phyloP scores from a whole-genome alignment of 2,329 filamentous ascomycete genomes.

The Colletotrichum coccodes region DNA sequence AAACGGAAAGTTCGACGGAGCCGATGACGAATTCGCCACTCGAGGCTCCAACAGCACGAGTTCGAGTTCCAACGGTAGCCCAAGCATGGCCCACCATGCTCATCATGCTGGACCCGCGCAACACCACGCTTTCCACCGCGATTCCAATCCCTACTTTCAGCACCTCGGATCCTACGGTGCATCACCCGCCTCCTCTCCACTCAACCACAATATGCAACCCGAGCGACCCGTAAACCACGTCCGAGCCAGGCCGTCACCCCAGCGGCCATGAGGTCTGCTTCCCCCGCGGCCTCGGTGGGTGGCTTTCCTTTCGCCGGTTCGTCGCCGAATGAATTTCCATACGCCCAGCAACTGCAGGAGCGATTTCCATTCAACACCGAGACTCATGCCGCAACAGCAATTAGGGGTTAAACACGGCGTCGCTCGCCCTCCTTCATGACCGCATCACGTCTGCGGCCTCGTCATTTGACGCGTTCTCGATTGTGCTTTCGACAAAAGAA shows the following conservation, averaged over 20 bases:
- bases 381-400: constrained; percentile 61
- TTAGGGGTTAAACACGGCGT: constrained; percentile 45
- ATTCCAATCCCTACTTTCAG: constrained; percentile 29
- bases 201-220: constrained; percentile 37
- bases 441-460: neutral
- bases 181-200: constrained; percentile 47
- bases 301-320: constrained; percentile 60
- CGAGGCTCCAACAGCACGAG: constrained; percentile 47
- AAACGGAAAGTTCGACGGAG: constrained; percentile 55
- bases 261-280: constrained; percentile 49
- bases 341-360: constrained; percentile 53
- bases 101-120: constrained; percentile 49
- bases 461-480: constrained; percentile 32
- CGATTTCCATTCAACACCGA: constrained; percentile 60
- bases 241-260: constrained; percentile 43
- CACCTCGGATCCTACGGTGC: constrained; percentile 42
- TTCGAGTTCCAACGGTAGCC: constrained; percentile 50
- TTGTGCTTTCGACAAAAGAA: constrained; percentile 22
- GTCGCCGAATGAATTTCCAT: constrained; percentile 52
- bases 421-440: neutral
- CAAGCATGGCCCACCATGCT: constrained; percentile 44
- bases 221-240: constrained; percentile 44
- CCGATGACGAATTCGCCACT: constrained; percentile 46
- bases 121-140: constrained; percentile 51
- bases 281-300: constrained; percentile 56